Evolutionary conservation across 306 rosid genomes (phyloP).

Genomic region (Casuarina equisetifolia): DNA sequence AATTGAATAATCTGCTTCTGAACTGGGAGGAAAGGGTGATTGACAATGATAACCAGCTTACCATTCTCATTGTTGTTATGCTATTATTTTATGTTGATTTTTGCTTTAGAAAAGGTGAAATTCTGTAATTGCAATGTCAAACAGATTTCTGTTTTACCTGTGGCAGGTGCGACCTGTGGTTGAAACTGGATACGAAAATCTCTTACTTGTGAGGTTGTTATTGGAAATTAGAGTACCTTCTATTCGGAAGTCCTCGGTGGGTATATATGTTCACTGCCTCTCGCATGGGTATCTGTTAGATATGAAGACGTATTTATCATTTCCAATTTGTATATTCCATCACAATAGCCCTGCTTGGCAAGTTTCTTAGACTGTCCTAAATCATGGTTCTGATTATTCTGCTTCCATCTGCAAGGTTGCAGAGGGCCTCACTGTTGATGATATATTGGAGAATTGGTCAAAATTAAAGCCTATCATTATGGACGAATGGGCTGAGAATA

Average conservation of each 20-base stretch:
- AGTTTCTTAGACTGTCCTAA: constrained; percentile 21
- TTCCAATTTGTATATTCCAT: neutral
- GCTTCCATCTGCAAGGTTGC: constrained; percentile 59
- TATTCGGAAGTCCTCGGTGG: constrained; percentile 71
- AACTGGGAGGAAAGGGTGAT: neutral
- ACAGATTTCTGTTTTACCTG: constrained; percentile 24
- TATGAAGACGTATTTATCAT: constrained; percentile 6
- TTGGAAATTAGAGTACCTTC: constrained; percentile 68
- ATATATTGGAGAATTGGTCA: constrained; percentile 80
- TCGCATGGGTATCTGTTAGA: constrained; percentile 9
- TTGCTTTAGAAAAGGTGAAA: neutral
- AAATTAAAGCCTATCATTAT: constrained; percentile 66
- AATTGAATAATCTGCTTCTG: neutral
- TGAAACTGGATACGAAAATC: constrained; percentile 91
- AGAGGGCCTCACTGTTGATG: constrained; percentile 67
- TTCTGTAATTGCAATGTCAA: neutral
- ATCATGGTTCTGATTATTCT: constrained; percentile 33
- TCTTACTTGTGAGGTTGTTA: constrained; percentile 84
- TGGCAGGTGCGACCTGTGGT: constrained; percentile 95
- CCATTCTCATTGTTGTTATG: too few relatives aligned
- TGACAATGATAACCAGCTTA: too few relatives aligned
- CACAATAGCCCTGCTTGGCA: constrained; percentile 12
- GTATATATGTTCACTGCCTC: constrained; percentile 32
- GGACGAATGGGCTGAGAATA: constrained; percentile 77
- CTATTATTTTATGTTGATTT: neutral